Evolutionary conservation across 129 eudicot genomes (phyloP), one percentile per base, ranked within the genome.

Genomic region (Dittrichia graveolens): DNA sequence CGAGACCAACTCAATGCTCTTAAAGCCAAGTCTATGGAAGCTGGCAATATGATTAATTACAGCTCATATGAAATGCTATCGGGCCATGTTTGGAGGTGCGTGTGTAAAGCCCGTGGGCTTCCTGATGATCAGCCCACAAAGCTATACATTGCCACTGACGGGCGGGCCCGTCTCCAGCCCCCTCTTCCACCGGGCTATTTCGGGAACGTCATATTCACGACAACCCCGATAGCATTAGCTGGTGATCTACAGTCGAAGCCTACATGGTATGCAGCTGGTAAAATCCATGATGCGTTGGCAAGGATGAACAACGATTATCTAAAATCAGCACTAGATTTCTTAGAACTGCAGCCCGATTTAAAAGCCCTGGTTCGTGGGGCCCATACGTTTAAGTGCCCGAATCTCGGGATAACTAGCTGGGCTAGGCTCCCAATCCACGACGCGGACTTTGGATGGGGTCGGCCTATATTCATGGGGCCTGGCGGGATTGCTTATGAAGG

Each of bases 401-500:
- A 89, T 69, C 84, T 93, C 6, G 91, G 95, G 72, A 85, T 93
- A 6, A 89, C 95, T 0, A 87, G 95, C 37, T 93, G 98, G 96
- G 86, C 80, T 64, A 85, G 92, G 72, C 82, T 93, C 38, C 98
- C 96, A 2, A 90, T 89, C 43, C 95, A 93, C 41, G 98, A 93
- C 19, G 88, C 95, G 0, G 96, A 93, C 56, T 93, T 89, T 34
- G 98, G 98, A 1, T 92, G 93, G 94, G 98, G 98, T 0, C 67
- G 91, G 66, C 98, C 96, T 0, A 89, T 87, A 39, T 87, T 89
- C 35, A 87, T 87, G 95, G 98, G 98, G 0, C 96, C 94, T 1
- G 95, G 96, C 39, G 95, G 95, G 73, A 89, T 89, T 19, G 91
- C 95, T 0, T 89, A 67, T 46, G 98, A 93, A 67, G 98, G 98